These are phyloP conservation scores for Colletotrichum lupini DNA, from an alignment of 2,329 filamentous ascomycete species.

Conservation along the genomic window DNA sequence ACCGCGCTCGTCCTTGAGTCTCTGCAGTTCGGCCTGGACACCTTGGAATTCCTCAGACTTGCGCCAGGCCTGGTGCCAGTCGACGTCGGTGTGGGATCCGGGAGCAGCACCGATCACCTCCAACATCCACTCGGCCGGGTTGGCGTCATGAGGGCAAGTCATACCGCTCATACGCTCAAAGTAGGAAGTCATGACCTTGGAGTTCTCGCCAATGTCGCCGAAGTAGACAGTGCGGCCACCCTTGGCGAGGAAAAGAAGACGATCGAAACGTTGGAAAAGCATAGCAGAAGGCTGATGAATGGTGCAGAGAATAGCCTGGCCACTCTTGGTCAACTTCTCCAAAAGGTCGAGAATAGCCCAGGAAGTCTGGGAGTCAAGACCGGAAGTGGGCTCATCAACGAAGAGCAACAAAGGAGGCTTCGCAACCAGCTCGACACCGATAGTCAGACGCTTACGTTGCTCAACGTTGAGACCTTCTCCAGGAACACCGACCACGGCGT, in stretches of 20 bases:
- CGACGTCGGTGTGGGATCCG: conserved; percentile 69
- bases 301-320: conserved; percentile 94
- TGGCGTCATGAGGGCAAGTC: conserved; percentile 74
- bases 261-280: conserved; percentile 91
- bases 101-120: conserved; percentile 72
- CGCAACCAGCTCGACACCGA: conserved; percentile 94
- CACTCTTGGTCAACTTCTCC: conserved; percentile 88
- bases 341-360: conserved; percentile 92
- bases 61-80: conserved; percentile 74
- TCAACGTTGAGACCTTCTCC: conserved; percentile 85
- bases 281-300: conserved; percentile 98
- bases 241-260: conserved; percentile 80
- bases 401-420: conserved; percentile 92
- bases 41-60: conserved; percentile 65
- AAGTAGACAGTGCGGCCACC: conserved; percentile 86
- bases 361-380: conserved; percentile 91
- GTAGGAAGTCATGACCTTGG: conserved; percentile 75
- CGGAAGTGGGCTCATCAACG: conserved; percentile 94
- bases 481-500: conserved; percentile 89
- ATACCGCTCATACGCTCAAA: conserved; percentile 79
- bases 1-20: conserved; percentile 63
- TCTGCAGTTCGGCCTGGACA: conserved; percentile 68
- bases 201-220: conserved; percentile 80
- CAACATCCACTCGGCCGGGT: conserved; percentile 87
- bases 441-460: conserved; percentile 82